Percentiles rank a stretch among this genome's conserved stretches.
Conservation (phyloP, 1,139 yeast species). For the Eremothecium sinecaudum region DNA sequence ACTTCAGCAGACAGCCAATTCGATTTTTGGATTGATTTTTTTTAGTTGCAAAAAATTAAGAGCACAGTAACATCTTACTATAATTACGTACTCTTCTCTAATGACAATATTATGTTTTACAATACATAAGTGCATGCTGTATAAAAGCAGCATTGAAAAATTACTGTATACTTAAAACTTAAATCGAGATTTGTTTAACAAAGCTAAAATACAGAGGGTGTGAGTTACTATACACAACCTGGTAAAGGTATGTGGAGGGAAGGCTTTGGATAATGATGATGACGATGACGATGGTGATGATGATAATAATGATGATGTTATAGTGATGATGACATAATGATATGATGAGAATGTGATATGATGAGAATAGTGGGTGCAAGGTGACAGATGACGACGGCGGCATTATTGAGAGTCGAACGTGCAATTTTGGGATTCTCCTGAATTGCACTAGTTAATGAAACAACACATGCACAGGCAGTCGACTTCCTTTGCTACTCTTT, state of each 20-base stretch:
- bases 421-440: neutral
- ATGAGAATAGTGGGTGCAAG: too few relatives aligned
- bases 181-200: conserved; percentile 5
- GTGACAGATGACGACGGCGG: neutral
- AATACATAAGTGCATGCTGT: neutral
- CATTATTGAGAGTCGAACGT: neutral
- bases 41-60: neutral
- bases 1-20: neutral
- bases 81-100: neutral
- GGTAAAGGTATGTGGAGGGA: neutral
- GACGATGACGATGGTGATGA: conserved; percentile 2
- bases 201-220: conserved; percentile 6
- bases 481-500: neutral
- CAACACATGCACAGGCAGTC: neutral
- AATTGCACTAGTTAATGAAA: neutral
- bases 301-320: conserved; percentile 1
- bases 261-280: conserved; percentile 1
- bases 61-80: neutral
- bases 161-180: conserved; percentile 2
- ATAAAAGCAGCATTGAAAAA: neutral
- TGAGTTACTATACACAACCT: conserved; percentile 5
- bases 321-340: conserved; percentile 1
- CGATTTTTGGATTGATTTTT: neutral
- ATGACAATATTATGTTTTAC: neutral
- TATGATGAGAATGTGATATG: too few relatives aligned